Base-by-base conservation (phyloP, 139 green algal genomes). In the Dunaliella sp. region DNA sequence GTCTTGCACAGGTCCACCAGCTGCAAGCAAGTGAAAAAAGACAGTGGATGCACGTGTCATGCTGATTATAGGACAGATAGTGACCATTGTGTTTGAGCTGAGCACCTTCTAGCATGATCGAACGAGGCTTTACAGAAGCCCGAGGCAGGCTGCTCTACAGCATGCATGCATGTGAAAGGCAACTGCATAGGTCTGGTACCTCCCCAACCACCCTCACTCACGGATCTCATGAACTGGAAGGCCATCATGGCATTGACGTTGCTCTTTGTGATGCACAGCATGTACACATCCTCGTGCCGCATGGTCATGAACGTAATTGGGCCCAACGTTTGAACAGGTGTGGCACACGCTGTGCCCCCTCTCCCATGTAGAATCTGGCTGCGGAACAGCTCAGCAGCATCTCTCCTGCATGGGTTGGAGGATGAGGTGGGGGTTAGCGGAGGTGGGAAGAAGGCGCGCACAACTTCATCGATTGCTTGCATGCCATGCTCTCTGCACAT, bases 211-310 rank as follows among this genome's bases (percentile, higher is more conserved):
- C n/a, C n/a, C n/a, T n/a, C 25, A 84, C 90, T 87, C 80, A 98
- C 94, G 85, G 93, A 93, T 12, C 88, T 93, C 86, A 99, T 94
- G 88, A 99, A 99, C 77, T 95, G 94, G 89, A 99, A 96, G 31
- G 93, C 89, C 84, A 97, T 88, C 92, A 97, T 96, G 1, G 93
- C 97, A 88, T 99, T 99, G 38, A 92, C 88, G 89, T 99, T 99
- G 86, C 85, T 93, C 74, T 90, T 93, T 28, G 96, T 97, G 36
- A 99, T 90, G n/a, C 92, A 94, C 80, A 99, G 85, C 38, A 99
- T 92, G 90, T 99, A 99, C 0, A 99, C 91, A 83, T 99, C 95
- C 57, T 87, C 90, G 81, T 95, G 86, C 7, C 96, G 91, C 84
- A 98, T 90, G 91, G 98, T 98, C 88, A 99, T 90, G 88, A 97